Percentiles rank a stretch among this genome's conserved stretches.
phyloP scores from a whole-genome alignment of 768 basidiomycete genomes.

The Podaxis mareebaensis region DNA sequence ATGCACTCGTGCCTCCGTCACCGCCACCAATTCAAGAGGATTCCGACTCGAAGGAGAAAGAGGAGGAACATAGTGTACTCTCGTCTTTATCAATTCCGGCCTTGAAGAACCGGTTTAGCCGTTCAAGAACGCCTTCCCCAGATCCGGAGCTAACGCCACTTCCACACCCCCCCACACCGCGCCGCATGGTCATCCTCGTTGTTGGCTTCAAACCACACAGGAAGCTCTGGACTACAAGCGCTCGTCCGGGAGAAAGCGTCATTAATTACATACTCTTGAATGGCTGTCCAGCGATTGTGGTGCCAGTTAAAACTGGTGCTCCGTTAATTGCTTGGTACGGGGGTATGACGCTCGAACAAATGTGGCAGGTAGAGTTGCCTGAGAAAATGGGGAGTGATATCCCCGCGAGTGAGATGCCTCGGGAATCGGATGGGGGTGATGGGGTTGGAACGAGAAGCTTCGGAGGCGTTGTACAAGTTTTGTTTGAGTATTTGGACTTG shows the following conservation, averaged over 20 bases:
- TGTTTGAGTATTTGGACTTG: slow-evolving; percentile 60
- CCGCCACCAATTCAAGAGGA: slow-evolving; percentile 22
- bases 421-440: slow-evolving; percentile 15
- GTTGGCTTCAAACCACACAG: slow-evolving; percentile 65
- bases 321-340: slow-evolving; percentile 68
- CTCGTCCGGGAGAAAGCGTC: slow-evolving; percentile 61
- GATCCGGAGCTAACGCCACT: slow-evolving; percentile 44
- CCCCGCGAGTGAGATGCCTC: background rate
- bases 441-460: slow-evolving; percentile 27
- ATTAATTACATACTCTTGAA: slow-evolving; percentile 62
- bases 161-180: slow-evolving; percentile 43
- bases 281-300: slow-evolving; percentile 59
- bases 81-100: slow-evolving; percentile 35
- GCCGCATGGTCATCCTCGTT: slow-evolving; percentile 56
- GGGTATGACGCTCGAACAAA: slow-evolving; percentile 53
- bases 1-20: slow-evolving; percentile 25
- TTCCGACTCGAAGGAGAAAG: slow-evolving; percentile 15
- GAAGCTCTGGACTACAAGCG: slow-evolving; percentile 57
- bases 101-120: slow-evolving; percentile 44
- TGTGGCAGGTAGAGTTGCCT: slow-evolving; percentile 54
- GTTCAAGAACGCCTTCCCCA: slow-evolving; percentile 54
- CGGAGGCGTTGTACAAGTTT: slow-evolving; percentile 52
- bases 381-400: slow-evolving; percentile 28
- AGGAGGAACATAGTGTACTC: slow-evolving; percentile 17
- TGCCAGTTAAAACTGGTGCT: slow-evolving; percentile 59